phyloP scores from a whole-genome alignment of 2,329 filamentous ascomycete species.

The Sclerotinia nivalis region DNA sequence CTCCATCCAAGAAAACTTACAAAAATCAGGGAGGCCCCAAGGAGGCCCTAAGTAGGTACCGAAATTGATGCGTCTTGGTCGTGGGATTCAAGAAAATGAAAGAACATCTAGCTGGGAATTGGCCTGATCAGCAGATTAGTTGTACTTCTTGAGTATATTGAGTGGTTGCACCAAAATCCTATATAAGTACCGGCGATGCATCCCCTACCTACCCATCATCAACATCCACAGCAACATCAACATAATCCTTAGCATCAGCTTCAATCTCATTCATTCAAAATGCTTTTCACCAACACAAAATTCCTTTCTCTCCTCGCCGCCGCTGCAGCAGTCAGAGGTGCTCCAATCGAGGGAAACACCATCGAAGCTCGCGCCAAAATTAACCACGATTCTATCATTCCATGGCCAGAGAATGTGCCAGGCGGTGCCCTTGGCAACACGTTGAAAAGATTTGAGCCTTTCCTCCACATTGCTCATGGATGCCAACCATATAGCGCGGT shows the following conservation, averaged over 20 bases:
- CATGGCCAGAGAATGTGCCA: neutral
- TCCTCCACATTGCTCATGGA: neutral
- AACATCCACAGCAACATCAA: neutral
- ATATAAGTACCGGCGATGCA: neutral
- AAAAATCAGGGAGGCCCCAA: neutral
- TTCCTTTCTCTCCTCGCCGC: neutral
- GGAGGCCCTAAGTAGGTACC: neutral
- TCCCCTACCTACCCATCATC: neutral
- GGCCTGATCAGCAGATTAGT: neutral
- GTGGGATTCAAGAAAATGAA: neutral
- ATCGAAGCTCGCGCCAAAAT: neutral
- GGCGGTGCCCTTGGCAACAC: neutral
- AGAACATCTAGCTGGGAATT: neutral
- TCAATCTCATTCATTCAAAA: neutral
- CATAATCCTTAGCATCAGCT: neutral
- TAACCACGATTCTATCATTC: neutral
- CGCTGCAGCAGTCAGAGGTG: neutral
- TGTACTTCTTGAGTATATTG: too few species aligned
- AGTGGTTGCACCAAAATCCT: neutral
- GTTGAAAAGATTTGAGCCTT: neutral
- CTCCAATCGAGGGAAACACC: neutral
- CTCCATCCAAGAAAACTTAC: neutral
- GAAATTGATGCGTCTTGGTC: neutral
- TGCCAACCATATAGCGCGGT: constrained; percentile 7
- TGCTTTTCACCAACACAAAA: neutral